phyloP scores from a whole-genome alignment of 2,329 filamentous ascomycete species.

The Didymella glomerata region DNA sequence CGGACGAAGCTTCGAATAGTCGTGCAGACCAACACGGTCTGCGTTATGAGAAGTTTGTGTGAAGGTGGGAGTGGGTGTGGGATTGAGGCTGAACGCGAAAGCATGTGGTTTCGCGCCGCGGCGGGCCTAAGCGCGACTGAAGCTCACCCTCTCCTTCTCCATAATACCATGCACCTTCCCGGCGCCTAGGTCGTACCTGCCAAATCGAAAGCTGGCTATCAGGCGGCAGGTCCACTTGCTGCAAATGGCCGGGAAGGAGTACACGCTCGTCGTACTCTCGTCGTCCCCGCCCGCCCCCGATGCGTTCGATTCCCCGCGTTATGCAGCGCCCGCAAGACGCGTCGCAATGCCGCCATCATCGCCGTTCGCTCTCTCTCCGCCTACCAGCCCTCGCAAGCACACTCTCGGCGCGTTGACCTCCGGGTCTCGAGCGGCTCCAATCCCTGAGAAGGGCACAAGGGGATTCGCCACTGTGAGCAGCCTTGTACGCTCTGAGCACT shows the following conservation, averaged over 20 bases:
- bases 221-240: constrained; percentile 20
- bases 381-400: constrained; percentile 26
- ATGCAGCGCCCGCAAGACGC: constrained; percentile 36
- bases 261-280: constrained; percentile 41
- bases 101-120: constrained; percentile 20
- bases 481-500: constrained; percentile 43
- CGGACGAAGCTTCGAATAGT: neutral
- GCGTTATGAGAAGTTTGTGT: neutral
- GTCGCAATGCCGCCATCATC: constrained; percentile 39
- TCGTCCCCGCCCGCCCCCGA: constrained; percentile 44
- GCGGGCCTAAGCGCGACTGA: constrained; percentile 8
- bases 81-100: constrained; percentile 17
- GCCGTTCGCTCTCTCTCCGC: constrained; percentile 36
- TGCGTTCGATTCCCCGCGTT: constrained; percentile 26
- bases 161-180: constrained; percentile 14
- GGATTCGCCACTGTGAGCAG: constrained; percentile 49
- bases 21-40: too few species aligned
- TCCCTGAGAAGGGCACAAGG: constrained; percentile 36
- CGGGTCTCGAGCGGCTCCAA: constrained; percentile 37
- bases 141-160: constrained; percentile 6
- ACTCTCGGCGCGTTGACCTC: constrained; percentile 37
- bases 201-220: constrained; percentile 18
- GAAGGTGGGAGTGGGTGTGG: neutral
- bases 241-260: constrained; percentile 38
- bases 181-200: constrained; percentile 13